Conservation (phyloP, 2,329 filamentous ascomycete genomes). For the Harringtonia lauricola region DNA sequence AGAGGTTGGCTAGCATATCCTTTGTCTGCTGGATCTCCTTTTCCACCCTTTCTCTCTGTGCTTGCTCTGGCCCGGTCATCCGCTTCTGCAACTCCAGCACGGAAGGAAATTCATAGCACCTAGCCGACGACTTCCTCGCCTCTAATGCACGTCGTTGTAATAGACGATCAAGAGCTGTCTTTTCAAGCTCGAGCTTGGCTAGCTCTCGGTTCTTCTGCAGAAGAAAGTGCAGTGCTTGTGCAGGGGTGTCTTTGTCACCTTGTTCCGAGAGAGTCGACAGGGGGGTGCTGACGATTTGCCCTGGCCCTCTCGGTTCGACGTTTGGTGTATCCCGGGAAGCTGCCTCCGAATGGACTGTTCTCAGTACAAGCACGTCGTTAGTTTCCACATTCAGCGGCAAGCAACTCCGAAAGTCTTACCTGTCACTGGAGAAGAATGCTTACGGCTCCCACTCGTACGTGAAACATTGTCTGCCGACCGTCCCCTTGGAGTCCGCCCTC, state of each 20-base stretch:
- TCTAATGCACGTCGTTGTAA: constrained; percentile 2
- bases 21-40: neutral
- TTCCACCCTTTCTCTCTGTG: neutral
- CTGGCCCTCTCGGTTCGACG: too few species aligned
- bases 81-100: neutral
- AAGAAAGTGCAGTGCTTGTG: neutral
- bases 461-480: neutral
- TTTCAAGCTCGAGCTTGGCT: neutral
- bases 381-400: too few species aligned
- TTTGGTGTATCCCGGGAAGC: too few species aligned
- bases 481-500: neutral
- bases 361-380: too few species aligned
- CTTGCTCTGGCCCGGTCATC: neutral
- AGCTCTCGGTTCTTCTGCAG: constrained; percentile 2
- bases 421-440: neutral
- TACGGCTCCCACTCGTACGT: neutral
- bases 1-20: neutral
- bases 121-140: neutral
- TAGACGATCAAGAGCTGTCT: neutral
- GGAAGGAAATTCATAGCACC: constrained; percentile 7
- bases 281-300: too few species aligned
- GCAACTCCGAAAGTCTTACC: neutral
- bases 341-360: too few species aligned
- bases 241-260: too few species aligned
- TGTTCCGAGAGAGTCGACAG: too few species aligned